These are phyloP conservation scores for Metarhizium guizhouense DNA, from an alignment of 2,329 filamentous ascomycete species.

Conservation along the genomic window DNA sequence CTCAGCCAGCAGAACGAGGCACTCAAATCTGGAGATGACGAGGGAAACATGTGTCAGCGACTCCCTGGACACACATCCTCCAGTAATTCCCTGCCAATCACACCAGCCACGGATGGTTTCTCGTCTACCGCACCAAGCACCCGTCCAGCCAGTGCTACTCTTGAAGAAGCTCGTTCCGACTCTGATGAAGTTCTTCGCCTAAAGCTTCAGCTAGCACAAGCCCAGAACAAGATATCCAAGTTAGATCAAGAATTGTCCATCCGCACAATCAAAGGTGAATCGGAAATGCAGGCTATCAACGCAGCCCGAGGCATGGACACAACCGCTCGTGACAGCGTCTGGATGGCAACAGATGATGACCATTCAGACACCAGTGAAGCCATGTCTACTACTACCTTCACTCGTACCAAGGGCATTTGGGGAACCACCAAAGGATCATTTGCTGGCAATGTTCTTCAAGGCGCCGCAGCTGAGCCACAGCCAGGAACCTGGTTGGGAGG, in stretches of 20 bases:
- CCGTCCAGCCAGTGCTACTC: constrained; percentile 41
- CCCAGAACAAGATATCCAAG: constrained; percentile 59
- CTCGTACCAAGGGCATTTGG: constrained; percentile 49
- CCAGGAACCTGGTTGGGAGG: constrained; percentile 36
- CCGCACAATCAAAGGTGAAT: constrained; percentile 46
- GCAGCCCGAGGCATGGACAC: constrained; percentile 12
- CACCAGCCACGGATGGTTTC: constrained; percentile 49
- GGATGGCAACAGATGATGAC: constrained; percentile 45
- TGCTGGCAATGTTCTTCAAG: constrained; percentile 22
- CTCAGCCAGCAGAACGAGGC: constrained; percentile 50
- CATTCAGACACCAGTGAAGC: constrained; percentile 49
- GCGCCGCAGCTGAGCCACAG: constrained; percentile 26
- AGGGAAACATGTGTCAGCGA: constrained; percentile 19
- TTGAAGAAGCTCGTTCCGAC: constrained; percentile 31
- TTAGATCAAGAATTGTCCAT: constrained; percentile 63
- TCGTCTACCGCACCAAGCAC: constrained; percentile 38
- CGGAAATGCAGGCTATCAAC: constrained; percentile 14
- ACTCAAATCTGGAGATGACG: constrained; percentile 33
- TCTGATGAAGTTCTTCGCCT: constrained; percentile 57
- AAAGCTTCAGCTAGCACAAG: constrained; percentile 62
- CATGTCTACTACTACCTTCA: constrained; percentile 41
- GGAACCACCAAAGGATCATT: constrained; percentile 36
- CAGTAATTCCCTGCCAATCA: constrained; percentile 53
- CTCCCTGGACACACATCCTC: constrained; percentile 38
- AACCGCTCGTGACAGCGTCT: constrained; percentile 34